Conservation (phyloP, 164 flowering plant genomes). For the Pachysandra terminalis region DNA sequence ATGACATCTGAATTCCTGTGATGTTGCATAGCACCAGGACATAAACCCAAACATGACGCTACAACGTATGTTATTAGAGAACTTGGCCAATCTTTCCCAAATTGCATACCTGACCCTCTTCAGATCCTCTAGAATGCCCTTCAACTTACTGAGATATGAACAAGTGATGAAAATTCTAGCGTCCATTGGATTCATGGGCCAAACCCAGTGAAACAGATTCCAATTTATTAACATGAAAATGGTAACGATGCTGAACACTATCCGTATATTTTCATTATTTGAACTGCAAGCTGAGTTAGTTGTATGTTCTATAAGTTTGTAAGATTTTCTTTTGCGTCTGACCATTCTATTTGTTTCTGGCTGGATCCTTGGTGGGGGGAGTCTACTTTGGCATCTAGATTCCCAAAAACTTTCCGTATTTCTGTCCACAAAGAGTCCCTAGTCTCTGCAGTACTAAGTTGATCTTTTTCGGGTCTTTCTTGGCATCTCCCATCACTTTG, state of each 20-base stretch:
- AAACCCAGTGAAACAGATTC: slow-evolving; percentile 54
- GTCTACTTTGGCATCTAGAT: too few species aligned
- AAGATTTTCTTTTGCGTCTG: too few species aligned
- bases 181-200: slow-evolving; percentile 30
- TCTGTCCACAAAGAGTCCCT: too few species aligned
- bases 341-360: too few species aligned
- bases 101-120: slow-evolving; percentile 59
- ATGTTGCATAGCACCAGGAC: slow-evolving; percentile 77
- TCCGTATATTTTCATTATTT: slow-evolving; percentile 13
- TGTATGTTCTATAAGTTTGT: too few species aligned
- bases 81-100: slow-evolving; percentile 61
- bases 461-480: too few species aligned
- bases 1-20: slow-evolving; percentile 41
- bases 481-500: too few species aligned
- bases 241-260: slow-evolving; percentile 36
- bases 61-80: slow-evolving; percentile 66
- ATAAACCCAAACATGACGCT: slow-evolving; percentile 65
- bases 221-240: slow-evolving; percentile 49
- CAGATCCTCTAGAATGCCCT: slow-evolving; percentile 56
- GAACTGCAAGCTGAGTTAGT: too few species aligned
- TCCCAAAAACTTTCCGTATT: too few species aligned
- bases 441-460: too few species aligned
- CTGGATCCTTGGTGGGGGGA: too few species aligned
- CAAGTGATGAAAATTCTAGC: slow-evolving; percentile 38
- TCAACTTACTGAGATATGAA: slow-evolving; percentile 66